phyloP scores from a whole-genome alignment of 345 rosid genomes.

The Gynandropsis gynandra region DNA sequence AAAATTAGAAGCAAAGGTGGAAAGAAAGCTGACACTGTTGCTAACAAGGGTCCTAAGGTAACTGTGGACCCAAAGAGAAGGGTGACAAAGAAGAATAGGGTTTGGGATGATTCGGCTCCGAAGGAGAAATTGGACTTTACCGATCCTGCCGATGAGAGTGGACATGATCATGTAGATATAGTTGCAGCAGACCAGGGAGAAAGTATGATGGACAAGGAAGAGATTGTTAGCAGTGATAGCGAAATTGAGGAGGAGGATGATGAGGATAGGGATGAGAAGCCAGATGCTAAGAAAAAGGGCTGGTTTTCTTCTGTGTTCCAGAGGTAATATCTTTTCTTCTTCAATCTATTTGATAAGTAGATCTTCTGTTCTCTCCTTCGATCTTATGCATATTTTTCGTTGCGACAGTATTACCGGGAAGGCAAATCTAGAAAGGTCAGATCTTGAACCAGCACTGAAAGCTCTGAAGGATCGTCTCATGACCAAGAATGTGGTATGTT shows the following conservation, averaged over 20 bases:
- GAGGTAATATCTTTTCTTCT: slow-evolving; percentile 44
- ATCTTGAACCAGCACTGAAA: slow-evolving; percentile 86
- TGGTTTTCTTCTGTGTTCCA: slow-evolving; percentile 98
- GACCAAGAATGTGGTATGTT: slow-evolving; percentile 98
- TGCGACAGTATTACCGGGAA: slow-evolving; percentile 87
- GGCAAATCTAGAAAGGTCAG: slow-evolving; percentile 87
- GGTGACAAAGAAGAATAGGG: slow-evolving; percentile 73
- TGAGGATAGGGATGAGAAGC: slow-evolving; percentile 51
- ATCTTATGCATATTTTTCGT: slow-evolving; percentile 10
- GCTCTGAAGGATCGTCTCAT: slow-evolving; percentile 96
- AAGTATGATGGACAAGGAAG: slow-evolving; percentile 99
- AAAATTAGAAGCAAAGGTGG: slow-evolving; percentile 60
- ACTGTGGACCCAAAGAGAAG: slow-evolving; percentile 64
- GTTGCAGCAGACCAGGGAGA: slow-evolving; percentile 82
- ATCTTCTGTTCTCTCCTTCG: neutral
- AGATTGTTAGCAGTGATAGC: slow-evolving; percentile 76
- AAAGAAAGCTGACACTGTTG: slow-evolving; percentile 73
- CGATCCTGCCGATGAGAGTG: slow-evolving; percentile 51
- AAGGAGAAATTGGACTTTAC: slow-evolving; percentile 77
- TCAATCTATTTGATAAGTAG: neutral
- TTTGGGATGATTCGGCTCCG: slow-evolving; percentile 82
- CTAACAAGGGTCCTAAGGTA: slow-evolving; percentile 55
- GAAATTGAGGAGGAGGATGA: slow-evolving; percentile 73
- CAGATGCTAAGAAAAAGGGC: slow-evolving; percentile 74
- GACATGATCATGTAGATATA: slow-evolving; percentile 41